A percentile compares a stretch with the other conserved stretches of the same genome.
phyloP scores from a whole-genome alignment of 768 basidiomycete species.

The Boletus insuetus region DNA sequence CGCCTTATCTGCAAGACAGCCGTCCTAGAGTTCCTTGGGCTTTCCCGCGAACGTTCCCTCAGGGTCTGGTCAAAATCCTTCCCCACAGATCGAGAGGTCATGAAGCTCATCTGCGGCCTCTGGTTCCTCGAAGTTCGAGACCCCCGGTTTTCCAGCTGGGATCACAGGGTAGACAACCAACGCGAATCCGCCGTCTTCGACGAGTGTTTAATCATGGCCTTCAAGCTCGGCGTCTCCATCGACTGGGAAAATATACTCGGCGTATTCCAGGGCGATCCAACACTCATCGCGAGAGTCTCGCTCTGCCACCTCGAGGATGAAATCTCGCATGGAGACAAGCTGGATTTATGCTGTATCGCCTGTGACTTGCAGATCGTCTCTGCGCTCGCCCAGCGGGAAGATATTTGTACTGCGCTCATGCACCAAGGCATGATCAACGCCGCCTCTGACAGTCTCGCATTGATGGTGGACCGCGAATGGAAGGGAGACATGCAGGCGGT shows the following conservation, averaged over 20 bases:
- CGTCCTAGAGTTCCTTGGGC: constrained; percentile 25
- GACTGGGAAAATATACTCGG: constrained; percentile 23
- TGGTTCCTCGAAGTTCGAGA: constrained; percentile 27
- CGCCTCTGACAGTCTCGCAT: constrained; percentile 18
- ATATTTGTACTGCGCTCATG: constrained; percentile 18
- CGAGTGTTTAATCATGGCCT: constrained; percentile 24
- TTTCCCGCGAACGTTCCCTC: constrained; percentile 22
- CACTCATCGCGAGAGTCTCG: constrained; percentile 15
- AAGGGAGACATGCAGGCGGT: constrained; percentile 1
- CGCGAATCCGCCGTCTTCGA: constrained; percentile 31
- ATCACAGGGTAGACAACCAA: constrained; percentile 6
- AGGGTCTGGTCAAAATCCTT: constrained; percentile 22
- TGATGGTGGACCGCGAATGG: constrained; percentile 18
- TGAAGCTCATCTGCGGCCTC: constrained; percentile 27
- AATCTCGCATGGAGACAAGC: constrained; percentile 10
- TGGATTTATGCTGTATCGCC: constrained; percentile 25
- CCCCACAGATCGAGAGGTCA: constrained; percentile 21
- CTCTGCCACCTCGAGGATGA: constrained; percentile 27
- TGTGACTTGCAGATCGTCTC: constrained; percentile 31
- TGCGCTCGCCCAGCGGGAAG: constrained; percentile 14
- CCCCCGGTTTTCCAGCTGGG: constrained; percentile 21
- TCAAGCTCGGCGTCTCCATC: constrained; percentile 15
- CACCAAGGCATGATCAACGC: constrained; percentile 22
- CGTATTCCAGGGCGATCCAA: constrained; percentile 17
- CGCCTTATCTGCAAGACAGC: constrained; percentile 25